Evolutionary conservation across 1,284 basidiomycete genomes (phyloP), one percentile per base, ranked within the genome.

Genomic region (Ceratobasidium sp.): DNA sequence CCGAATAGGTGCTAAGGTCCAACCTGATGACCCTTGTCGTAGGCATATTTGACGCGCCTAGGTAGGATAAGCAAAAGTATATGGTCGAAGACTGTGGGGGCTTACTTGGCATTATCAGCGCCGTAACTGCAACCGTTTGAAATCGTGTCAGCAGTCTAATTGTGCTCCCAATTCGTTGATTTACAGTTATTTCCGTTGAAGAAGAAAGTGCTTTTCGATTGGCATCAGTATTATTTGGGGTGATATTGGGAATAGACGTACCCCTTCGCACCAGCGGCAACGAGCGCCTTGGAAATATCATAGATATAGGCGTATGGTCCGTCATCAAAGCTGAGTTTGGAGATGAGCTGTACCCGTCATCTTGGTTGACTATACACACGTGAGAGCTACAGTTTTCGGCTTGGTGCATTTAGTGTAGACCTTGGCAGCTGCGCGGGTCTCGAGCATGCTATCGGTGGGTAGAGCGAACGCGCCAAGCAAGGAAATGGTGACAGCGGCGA

Each of bases 361-460:
- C 13, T 9, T n/a, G 13, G 19, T 27, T 51, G 14, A 51, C 7
- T 7, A n/a, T 14, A 72, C 69, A n/a, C 51, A 72, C 54, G 76
- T 77, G 34, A 77, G 34, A 22, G 76, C 76, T 19, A 77, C 76
- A 19, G 75, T 76, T 4, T 76, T 76, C 37, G 69, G 58, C 37
- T 74, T 64, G 48, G 75, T 74, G 71, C 75, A 76, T 41, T 65
- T 66, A 4, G 63, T 51, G 39, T 66, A 63, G 29, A 76, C 75
- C 13, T 41, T 59, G 31, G 71, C 75, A 19, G 72, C 39, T 19
- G 62, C 43, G 37, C 62, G 72, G 3, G 49, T 34, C 39, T 37
- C 39, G 29, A 56, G 71, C 43, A 49, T 37, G 34, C 31, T 22
- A 19, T 75, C 43, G 8, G n/a, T 63, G n/a, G 63, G 64, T 13